Evolutionary conservation across 2,329 filamentous ascomycete species (phyloP), one percentile per base, ranked within the genome.

Genomic region (Coleophoma eucalyptorum): DNA sequence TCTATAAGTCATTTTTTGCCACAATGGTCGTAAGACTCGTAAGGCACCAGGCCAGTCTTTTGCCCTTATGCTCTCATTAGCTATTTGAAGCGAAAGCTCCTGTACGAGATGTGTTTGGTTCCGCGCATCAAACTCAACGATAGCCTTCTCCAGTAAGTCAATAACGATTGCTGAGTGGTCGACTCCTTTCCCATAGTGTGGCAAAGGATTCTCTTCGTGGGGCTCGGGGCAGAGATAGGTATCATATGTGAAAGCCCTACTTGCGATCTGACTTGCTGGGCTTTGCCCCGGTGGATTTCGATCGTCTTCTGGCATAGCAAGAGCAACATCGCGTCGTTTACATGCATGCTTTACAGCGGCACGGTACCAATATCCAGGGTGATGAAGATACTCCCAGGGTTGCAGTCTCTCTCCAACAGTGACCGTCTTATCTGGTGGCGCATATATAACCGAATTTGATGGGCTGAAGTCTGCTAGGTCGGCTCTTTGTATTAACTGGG

Each of bases 291-390:
- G 80, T 2, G 73, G 69, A 46, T 70, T 71, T 35, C 83, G 71
- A 54, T 81, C 81, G 50, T 84, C 81, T 26, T 84, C 77, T 0
- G 83, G 76, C 52, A 87, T 84, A 18, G 70, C 69, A 20, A 70
- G 70, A 2, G 83, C 83, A 41, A 84, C 64, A 19, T 65, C 70
- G 38, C 80, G 75, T 8, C 84, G 77, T 15, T 74, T 69, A 3
- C 72, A 69, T 1, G 79, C 67, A 57, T 86, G 80, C n/a, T 75
- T 74, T 4, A 81, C 79, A 1, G 83, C 83, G 42, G 77, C 66
- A 13, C 80, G 78, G 57, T 83, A 83, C 81, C 84, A 87, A 61
- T 87, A 87, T 5, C 84, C 84, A 1, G 78, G 74, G 60, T 87
- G 84, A 55, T 87, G 84, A 6, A 87, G 70, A 35, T 77, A 64